Conservation (phyloP, 2,329 filamentous ascomycete genomes). For the Rhexocercosporidium sp. region DNA sequence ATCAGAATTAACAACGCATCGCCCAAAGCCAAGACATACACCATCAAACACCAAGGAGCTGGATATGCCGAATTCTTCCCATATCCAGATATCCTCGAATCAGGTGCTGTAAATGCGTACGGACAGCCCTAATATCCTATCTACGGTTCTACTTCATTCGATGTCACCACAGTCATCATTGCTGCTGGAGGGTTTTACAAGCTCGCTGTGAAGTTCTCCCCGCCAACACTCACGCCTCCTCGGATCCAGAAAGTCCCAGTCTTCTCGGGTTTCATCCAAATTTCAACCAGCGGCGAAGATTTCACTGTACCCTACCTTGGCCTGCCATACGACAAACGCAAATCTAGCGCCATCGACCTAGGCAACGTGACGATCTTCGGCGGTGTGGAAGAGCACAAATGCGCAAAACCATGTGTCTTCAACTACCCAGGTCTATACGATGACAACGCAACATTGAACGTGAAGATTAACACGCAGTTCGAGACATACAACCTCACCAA, state of each 20-base stretch:
- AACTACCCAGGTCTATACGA: neutral
- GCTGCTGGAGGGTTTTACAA: constrained; percentile 26
- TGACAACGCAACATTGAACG: neutral
- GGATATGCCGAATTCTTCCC: constrained; percentile 36
- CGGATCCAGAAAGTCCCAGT: neutral
- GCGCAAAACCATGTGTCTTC: neutral
- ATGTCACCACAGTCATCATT: constrained; percentile 29
- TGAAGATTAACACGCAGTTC: neutral
- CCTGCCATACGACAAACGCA: neutral
- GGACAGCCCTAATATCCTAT: constrained; percentile 9
- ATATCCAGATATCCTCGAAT: constrained; percentile 7
- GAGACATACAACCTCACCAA: neutral
- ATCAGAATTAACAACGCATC: constrained; percentile 38
- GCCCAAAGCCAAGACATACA: constrained; percentile 31
- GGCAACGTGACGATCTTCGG: neutral
- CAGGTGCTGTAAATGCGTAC: constrained; percentile 27
- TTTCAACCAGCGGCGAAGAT: neutral
- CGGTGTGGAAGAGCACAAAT: neutral
- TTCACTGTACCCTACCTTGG: neutral
- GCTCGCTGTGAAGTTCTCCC: constrained; percentile 30
- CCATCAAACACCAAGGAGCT: constrained; percentile 35
- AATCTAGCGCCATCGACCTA: neutral
- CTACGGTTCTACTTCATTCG: neutral
- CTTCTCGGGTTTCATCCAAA: neutral
- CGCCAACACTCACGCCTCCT: constrained; percentile 12